Evolutionary conservation across 305 asterid species (phyloP).

Genomic region (Galium porrigens): DNA sequence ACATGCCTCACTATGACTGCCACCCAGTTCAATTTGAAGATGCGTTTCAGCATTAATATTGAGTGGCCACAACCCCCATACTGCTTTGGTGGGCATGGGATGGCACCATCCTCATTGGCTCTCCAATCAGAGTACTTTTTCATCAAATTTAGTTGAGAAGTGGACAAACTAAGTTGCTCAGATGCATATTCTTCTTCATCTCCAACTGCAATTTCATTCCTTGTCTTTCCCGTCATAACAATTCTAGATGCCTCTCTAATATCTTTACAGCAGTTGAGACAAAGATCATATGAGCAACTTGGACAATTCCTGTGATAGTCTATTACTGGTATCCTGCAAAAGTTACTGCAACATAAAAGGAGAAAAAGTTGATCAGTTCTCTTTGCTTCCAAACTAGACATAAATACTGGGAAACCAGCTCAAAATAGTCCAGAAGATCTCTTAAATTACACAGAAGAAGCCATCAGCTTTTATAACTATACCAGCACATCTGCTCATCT

Average conservation of each 20-base stretch:
- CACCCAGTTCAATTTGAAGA: conserved; percentile 97
- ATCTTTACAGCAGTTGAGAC: conserved; percentile 93
- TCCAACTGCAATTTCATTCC: conserved; percentile 23
- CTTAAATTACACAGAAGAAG: conserved; percentile 5
- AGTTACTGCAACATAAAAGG: conserved; percentile 42
- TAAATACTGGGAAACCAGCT: not conserved
- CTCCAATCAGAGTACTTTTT: conserved; percentile 44
- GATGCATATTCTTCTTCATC: conserved; percentile 23
- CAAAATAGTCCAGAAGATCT: not conserved
- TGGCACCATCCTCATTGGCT: conserved; percentile 55
- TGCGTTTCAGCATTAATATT: conserved; percentile 55
- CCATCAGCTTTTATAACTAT: conserved; percentile 12
- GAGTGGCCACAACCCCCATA: conserved; percentile 73
- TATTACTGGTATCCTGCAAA: conserved; percentile 82
- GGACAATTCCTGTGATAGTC: conserved; percentile 93
- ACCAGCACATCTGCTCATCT: conserved; percentile 99
- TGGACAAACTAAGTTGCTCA: conserved; percentile 28
- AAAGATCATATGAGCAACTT: conserved; percentile 81
- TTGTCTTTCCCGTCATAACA: conserved; percentile 24
- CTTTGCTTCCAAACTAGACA: not conserved
- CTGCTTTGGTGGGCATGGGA: conserved; percentile 61
- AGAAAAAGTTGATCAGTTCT: not conserved
- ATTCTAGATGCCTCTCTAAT: conserved; percentile 49
- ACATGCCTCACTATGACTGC: conserved; percentile 79
- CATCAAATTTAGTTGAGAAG: conserved; percentile 33